phyloP scores from a whole-genome alignment of 108 stramenopile species.

The Chaetoceros muelleri region DNA sequence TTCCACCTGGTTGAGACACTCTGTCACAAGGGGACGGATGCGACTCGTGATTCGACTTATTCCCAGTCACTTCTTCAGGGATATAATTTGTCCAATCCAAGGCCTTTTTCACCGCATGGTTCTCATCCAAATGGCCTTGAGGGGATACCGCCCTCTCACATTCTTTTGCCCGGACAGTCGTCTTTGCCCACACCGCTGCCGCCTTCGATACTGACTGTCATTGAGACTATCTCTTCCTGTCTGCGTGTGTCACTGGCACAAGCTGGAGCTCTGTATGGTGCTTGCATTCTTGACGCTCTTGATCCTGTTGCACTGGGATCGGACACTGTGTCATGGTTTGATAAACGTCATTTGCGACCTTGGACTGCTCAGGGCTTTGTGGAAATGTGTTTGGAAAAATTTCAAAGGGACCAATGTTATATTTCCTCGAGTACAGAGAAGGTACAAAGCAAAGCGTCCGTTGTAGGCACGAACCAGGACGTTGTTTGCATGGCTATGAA shows the following conservation, averaged over 20 bases:
- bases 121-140: constrained; percentile 24
- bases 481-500: constrained; percentile 11
- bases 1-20: constrained; percentile 9
- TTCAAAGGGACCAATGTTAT: constrained; percentile 7
- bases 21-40: not conserved
- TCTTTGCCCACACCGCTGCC: constrained; percentile 32
- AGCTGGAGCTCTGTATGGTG: not conserved
- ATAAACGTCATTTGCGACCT: constrained; percentile 3
- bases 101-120: constrained; percentile 9
- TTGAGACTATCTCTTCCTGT: not conserved
- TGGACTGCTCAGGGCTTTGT: constrained; percentile 1
- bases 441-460: too few species aligned
- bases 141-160: constrained; percentile 14
- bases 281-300: not conserved
- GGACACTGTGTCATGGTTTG: not conserved
- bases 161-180: constrained; percentile 14
- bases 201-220: not conserved
- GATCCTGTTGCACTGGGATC: not conserved
- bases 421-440: not conserved
- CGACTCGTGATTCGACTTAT: not conserved
- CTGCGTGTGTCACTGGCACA: not conserved
- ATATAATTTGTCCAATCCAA: constrained; percentile 2
- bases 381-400: constrained; percentile 2
- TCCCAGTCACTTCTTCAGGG: too few species aligned
- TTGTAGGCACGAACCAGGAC: constrained; percentile 1